phyloP scores from a whole-genome alignment of 495 filamentous ascomycete species.

The Podospora australis region DNA sequence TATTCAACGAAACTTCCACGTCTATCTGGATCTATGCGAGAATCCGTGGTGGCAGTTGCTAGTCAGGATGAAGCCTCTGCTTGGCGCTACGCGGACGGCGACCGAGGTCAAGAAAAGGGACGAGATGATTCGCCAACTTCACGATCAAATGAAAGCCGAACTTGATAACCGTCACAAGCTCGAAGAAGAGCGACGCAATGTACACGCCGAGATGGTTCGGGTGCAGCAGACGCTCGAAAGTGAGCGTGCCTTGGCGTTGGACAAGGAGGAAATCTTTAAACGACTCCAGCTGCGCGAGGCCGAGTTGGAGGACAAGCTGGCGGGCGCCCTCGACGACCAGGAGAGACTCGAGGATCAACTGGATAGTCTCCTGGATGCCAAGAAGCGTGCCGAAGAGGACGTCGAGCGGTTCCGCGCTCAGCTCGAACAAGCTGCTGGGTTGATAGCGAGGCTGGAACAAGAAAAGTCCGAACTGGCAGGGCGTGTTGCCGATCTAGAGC shows the following conservation, averaged over 20 bases:
- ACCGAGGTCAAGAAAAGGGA: constrained; percentile 90
- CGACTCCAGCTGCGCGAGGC: constrained; percentile 82
- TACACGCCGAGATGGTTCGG: constrained; percentile 77
- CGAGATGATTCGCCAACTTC: constrained; percentile 81
- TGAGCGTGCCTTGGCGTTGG: constrained; percentile 85
- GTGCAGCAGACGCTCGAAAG: constrained; percentile 92
- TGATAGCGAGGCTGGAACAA: constrained; percentile 75
- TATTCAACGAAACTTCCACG: constrained; percentile 86
- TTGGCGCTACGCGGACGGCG: constrained; percentile 84
- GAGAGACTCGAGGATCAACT: constrained; percentile 89
- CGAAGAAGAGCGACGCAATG: constrained; percentile 86
- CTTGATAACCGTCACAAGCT: constrained; percentile 66
- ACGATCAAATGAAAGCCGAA: constrained; percentile 75
- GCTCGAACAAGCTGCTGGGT: constrained; percentile 82
- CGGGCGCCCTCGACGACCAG: constrained; percentile 90
- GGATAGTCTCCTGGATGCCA: constrained; percentile 80
- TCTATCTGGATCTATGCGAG: constrained; percentile 79
- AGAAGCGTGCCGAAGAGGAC: constrained; percentile 82
- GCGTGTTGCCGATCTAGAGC: constrained; percentile 61
- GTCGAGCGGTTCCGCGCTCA: constrained; percentile 71
- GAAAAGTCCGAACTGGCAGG: constrained; percentile 71
- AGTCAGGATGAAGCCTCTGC: constrained; percentile 88
- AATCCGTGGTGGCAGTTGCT: constrained; percentile 97
- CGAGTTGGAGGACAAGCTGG: constrained; percentile 84
- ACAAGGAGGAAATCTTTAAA: constrained; percentile 98